Conservation (phyloP, 371 early-diverging fungal genomes). For the Mortierella sp. region DNA sequence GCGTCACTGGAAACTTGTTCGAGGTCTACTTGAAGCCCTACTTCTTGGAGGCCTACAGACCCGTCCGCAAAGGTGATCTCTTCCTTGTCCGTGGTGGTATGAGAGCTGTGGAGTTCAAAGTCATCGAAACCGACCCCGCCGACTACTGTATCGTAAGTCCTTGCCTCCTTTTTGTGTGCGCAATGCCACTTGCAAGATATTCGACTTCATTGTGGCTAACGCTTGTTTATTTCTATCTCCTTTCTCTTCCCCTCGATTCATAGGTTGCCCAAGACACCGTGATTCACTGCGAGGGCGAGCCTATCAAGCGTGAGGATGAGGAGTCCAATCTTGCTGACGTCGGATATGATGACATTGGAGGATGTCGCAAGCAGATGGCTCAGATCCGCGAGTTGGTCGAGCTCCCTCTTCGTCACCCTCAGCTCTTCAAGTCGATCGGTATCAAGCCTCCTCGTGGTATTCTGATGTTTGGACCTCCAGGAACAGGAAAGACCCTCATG, state of each 20-base stretch:
- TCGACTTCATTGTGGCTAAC: not conserved
- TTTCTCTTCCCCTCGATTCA: slow-evolving; percentile 6
- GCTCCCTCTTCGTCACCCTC: slow-evolving; percentile 98
- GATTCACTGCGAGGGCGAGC: slow-evolving; percentile 98
- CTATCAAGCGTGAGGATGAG: slow-evolving; percentile 99
- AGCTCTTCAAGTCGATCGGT: slow-evolving; percentile 98
- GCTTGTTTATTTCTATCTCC: not conserved
- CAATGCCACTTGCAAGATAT: not conserved
- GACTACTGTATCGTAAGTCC: slow-evolving; percentile 96
- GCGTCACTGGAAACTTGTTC: slow-evolving; percentile 97
- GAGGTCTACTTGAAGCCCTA: slow-evolving; percentile 98
- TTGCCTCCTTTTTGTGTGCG: too few relatives aligned
- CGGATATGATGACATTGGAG: slow-evolving; percentile 99
- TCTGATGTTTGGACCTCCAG: slow-evolving; percentile 99
- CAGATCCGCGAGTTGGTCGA: slow-evolving; percentile 99
- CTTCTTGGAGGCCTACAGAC: slow-evolving; percentile 97
- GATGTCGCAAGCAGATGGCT: slow-evolving; percentile 99
- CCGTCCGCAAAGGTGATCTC: slow-evolving; percentile 94
- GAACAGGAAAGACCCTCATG: slow-evolving; percentile 93
- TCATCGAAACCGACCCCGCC: slow-evolving; percentile 96
- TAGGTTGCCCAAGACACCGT: slow-evolving; percentile 96
- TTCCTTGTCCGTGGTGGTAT: slow-evolving; percentile 98
- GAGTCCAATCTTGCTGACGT: slow-evolving; percentile 95
- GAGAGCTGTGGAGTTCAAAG: slow-evolving; percentile 99
- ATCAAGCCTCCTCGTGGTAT: slow-evolving; percentile 99